Base-by-base conservation (phyloP, 1,284 basidiomycete species). In the Ceratobasidium sp. region DNA sequence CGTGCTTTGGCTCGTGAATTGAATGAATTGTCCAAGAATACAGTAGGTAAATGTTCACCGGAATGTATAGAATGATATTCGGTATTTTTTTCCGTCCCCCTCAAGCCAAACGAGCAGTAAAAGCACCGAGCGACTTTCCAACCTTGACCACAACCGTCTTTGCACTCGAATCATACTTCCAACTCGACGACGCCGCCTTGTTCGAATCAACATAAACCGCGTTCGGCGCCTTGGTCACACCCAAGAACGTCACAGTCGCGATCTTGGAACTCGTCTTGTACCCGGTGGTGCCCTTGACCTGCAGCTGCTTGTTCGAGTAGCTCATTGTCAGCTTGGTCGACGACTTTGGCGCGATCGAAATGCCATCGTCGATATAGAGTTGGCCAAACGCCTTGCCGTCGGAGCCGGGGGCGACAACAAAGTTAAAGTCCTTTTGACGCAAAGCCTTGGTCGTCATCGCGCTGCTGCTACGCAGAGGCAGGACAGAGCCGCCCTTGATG, bases 351-450 rank as follows among this genome's bases (percentile, higher is more conserved):
- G 79, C 84, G 78, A 92, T 84, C 5, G 88, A 90, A 57, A 89
- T 88, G 10, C 91, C 91, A 79, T 92, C 91, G 81, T 92, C 91
- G 55, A 91, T 80, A 82, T 92, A 92, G 54, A 92, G 84, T 41
- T 82, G 77, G 3, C 91, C 91, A 2, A 80, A 81, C 0, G 91
- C 91, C 1, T 80, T 82, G 10, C 90, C 90, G 44, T 87, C 82
- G 30, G 81, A 79, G 18, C 85, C 85, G 0, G 90, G 90, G 0
- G 91, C 91, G 54, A 92, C 88, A 69, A 92, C 84, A 69, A 92
- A 83, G 82, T 92, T 88, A 78, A 92, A 92, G 81, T 89, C 88
- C 23, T 85, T 87, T 79, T 85, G 83, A 54, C 91, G 85, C 73
- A 92, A 83, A 78, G 85, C 87, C 1, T 85, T 84, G 0, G 90